phyloP scores from a whole-genome alignment of 129 eudicot genomes.

The Calendula officinalis region DNA sequence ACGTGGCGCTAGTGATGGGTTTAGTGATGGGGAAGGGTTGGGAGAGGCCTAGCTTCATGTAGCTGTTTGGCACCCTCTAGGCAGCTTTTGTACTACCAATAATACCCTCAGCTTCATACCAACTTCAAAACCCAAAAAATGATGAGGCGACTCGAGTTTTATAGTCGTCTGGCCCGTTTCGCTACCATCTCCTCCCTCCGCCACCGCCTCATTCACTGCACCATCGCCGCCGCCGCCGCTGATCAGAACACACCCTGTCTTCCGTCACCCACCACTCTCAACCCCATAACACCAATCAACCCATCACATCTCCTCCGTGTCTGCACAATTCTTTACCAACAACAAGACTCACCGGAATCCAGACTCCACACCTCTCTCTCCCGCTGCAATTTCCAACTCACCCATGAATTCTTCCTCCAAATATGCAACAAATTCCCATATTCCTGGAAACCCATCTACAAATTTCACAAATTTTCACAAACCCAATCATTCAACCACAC shows the following conservation, averaged over 20 bases:
- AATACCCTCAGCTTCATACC: too few relatives aligned
- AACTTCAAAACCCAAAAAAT: too few relatives aligned
- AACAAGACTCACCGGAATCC: constrained; percentile 56
- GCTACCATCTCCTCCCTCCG: neutral
- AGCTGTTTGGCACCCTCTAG: too few relatives aligned
- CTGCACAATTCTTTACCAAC: constrained; percentile 73
- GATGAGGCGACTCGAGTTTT: too few relatives aligned
- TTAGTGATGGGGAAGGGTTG: too few relatives aligned
- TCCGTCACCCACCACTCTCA: neutral
- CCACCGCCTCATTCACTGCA: neutral
- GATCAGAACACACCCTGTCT: neutral
- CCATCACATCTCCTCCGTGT: constrained; percentile 63
- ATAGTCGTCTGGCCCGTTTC: too few relatives aligned
- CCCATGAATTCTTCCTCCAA: constrained; percentile 87
- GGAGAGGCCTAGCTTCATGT: too few relatives aligned
- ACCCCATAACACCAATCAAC: constrained; percentile 11
- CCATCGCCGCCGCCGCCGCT: constrained; percentile 1
- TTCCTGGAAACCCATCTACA: constrained; percentile 86
- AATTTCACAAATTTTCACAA: constrained; percentile 48
- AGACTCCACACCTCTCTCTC: constrained; percentile 55
- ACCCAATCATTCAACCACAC: constrained; percentile 62
- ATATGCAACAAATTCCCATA: constrained; percentile 75
- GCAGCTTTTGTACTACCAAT: too few relatives aligned
- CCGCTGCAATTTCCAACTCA: constrained; percentile 46
- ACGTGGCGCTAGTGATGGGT: too few relatives aligned